phyloP scores from a whole-genome alignment of 257 asterid species.

The Nyctanthes arbortristis region DNA sequence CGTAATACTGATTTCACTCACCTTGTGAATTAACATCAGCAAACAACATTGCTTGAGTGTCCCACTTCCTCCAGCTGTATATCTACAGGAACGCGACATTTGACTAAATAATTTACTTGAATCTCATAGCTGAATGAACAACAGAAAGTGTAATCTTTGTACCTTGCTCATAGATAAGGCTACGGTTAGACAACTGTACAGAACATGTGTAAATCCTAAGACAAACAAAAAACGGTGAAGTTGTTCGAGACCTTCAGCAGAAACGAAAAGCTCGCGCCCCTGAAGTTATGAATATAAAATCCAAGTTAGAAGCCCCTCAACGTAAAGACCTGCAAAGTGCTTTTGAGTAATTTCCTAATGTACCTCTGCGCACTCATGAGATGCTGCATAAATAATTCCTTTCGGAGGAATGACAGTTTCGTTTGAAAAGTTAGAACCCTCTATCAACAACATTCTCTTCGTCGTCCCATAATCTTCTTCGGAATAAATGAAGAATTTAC shows the following conservation, averaged over 20 bases:
- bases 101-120: no score
- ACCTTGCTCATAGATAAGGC: no score
- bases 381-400: no score
- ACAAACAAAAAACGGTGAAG: constrained; percentile 87
- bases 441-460: no score
- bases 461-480: constrained; percentile 53
- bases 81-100: constrained; percentile 27
- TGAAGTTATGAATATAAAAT: constrained; percentile 23
- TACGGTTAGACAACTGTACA: no score
- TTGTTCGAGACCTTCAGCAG: constrained; percentile 88
- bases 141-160: no score
- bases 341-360: not conserved
- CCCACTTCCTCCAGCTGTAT: no score
- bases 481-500: constrained; percentile 72
- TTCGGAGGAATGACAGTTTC: no score
- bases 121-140: no score
- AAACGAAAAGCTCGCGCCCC: constrained; percentile 89
- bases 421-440: no score
- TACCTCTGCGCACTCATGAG: constrained; percentile 75
- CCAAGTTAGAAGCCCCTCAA: not conserved
- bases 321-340: not conserved
- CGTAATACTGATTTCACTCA: constrained; percentile 16
- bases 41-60: no score
- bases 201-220: not conserved
- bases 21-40: constrained; percentile 30